Evolutionary conservation across 1,139 yeast species (phyloP), one percentile per base, ranked within the genome.

Genomic region (Kluyveromyces sp.): DNA sequence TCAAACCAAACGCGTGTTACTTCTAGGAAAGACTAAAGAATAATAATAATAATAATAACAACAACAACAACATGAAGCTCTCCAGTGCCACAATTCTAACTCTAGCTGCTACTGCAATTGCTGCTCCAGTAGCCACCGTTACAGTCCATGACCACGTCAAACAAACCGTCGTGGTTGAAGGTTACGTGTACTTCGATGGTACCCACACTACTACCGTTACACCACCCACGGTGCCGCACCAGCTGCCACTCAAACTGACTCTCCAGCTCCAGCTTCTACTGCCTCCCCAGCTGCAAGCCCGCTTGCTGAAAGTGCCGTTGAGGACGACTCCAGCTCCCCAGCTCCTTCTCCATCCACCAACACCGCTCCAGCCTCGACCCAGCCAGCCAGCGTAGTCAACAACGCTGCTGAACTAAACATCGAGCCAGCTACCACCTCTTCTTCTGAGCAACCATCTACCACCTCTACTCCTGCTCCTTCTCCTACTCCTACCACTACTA

Each of bases 41-140:
- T 15, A 15, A 15, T 2, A 15, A 2, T 15, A 15, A 15, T 15
- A 15, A 15, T 2, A 15, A 15, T 2, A 15, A 15, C 21, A 15
- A 15, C 21, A 15, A 15, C 21, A 15, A 15, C 27, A 15, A n/a
- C 15, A 60, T 60, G 64, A 59, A 56, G 48, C 48, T 59, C 21
- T 51, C 61, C 36, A 51, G 50, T n/a, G 42, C 46, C 31, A 55
- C 64, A 32, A 46, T 64, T 32, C 53, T 65, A 33, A 56, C 63
- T 45, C 51, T 65, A 34, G 60, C 66, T 32, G 60, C 65, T 37
- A 49, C 63, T 41, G 68, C 59, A 27, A 69, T 59, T 29, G 69
- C 67, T 38, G 69, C 69, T 48, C 68, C 62, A 34, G 65, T 55
- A 28, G 65, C 64, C 49, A 65, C 67, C 37, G 59, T 60, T 49